Base-by-base conservation (phyloP, 2,329 filamentous ascomycete species). In the Didymella sp. region DNA sequence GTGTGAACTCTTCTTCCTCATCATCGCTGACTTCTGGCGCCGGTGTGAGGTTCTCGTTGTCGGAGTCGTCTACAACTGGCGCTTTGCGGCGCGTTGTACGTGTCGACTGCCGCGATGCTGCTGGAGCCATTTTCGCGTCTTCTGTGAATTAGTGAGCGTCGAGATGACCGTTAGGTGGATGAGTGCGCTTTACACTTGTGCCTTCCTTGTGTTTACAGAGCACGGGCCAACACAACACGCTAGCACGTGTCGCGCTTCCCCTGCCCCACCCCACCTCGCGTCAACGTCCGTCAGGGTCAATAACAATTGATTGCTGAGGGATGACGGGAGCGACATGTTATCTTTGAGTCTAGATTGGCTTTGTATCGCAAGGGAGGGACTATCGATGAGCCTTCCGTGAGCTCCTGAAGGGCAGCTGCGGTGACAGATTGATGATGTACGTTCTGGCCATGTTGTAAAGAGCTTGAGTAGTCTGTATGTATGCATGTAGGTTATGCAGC, bases 1-100 rank as follows among this genome's bases (percentile, higher is more conserved):
- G 92, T 41, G 89, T 89, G 69, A 92, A 95, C 46, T 96, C 91
- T 46, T 93, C 89, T 62, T 90, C 89, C 25, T 82, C 84, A 15
- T 85, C 81, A 30, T 86, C 80, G 58, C 85, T 82, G 69, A 85
- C 81, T 35, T 68, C 61, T 15, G 66, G 64, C 60, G 83, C 80
- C 67, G 85, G 80, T 35, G 82, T 77, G 51, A 86, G 81, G 62
- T 89, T 86, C 54, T 92, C 90, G 38, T 94, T 91, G 22, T 86
- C 84, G 19, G 85, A 82, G 8, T 88, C 92, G 63, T 96, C 92
- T 58, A 93, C 80, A 44, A 96, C 83, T 47, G 89, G 85, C 17
- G 70, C 70, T 67, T 87, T 89, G 68, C 89, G 87, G 71, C 91
- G 85, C 49, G 89, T 76, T 40, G 84, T 82, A 71, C 88, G 82